Percentiles rank a stretch among this genome's conserved stretches.
These are phyloP conservation scores for Gossypium thurberi DNA, from an alignment of 345 rosid species.

Conservation along the genomic window DNA sequence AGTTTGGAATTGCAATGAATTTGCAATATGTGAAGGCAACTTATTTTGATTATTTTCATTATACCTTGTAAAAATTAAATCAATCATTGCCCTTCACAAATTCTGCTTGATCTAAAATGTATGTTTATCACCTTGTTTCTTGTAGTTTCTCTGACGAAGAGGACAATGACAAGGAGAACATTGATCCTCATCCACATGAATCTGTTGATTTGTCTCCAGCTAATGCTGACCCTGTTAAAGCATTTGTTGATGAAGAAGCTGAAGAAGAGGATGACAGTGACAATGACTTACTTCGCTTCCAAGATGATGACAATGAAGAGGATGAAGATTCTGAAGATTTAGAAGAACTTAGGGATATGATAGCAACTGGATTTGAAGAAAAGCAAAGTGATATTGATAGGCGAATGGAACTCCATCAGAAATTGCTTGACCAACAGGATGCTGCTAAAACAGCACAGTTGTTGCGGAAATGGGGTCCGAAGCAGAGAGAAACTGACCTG, in stretches of 20 bases:
- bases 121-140: slow-evolving; percentile 9
- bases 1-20: neutral
- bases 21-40: neutral
- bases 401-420: slow-evolving; percentile 86
- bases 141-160: slow-evolving; percentile 53
- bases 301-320: slow-evolving; percentile 69
- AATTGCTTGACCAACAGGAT: slow-evolving; percentile 89
- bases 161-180: slow-evolving; percentile 55
- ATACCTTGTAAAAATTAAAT: neutral
- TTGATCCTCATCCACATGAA: slow-evolving; percentile 28
- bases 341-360: slow-evolving; percentile 68
- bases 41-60: neutral
- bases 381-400: slow-evolving; percentile 58
- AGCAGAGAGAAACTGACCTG: slow-evolving; percentile 31
- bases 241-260: slow-evolving; percentile 85
- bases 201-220: slow-evolving; percentile 29
- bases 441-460: slow-evolving; percentile 77
- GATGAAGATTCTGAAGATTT: slow-evolving; percentile 59
- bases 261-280: slow-evolving; percentile 97
- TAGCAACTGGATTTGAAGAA: slow-evolving; percentile 67
- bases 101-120: neutral
- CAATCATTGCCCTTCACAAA: neutral
- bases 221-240: slow-evolving; percentile 67
- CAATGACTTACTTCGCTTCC: slow-evolving; percentile 55
- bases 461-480: slow-evolving; percentile 54